phyloP scores from a whole-genome alignment of 2,329 filamentous ascomycete genomes.

The Fusarium poae region DNA sequence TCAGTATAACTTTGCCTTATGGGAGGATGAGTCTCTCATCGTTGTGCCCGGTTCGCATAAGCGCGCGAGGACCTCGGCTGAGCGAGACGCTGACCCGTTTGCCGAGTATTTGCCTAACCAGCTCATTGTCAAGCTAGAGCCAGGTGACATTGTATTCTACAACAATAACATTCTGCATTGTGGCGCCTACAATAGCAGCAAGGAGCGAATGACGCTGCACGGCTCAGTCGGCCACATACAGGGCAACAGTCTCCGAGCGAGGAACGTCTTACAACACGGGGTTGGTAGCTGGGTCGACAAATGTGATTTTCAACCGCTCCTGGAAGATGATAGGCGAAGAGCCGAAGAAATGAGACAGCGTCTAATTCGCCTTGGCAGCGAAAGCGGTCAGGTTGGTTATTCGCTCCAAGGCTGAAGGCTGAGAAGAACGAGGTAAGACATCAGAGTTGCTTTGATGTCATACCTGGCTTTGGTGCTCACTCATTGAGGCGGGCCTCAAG shows the following conservation, averaged over 20 bases:
- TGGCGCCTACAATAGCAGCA: constrained; percentile 71
- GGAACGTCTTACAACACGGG: constrained; percentile 82
- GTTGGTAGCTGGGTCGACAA: constrained; percentile 74
- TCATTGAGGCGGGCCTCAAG: constrained; percentile 4
- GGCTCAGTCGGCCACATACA: constrained; percentile 75
- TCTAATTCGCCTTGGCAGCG: constrained; percentile 71
- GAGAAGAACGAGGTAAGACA: constrained; percentile 14
- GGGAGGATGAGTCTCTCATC: constrained; percentile 78
- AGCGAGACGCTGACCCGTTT: constrained; percentile 76
- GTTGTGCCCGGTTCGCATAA: constrained; percentile 83
- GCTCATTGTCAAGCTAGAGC: constrained; percentile 72
- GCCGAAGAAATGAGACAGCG: constrained; percentile 74
- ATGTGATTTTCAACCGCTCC: constrained; percentile 67
- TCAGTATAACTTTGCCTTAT: constrained; percentile 89
- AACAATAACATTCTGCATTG: constrained; percentile 89
- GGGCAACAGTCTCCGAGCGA: constrained; percentile 69
- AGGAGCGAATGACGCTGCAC: constrained; percentile 78
- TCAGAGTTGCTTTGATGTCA: constrained; percentile 29
- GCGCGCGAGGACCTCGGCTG: constrained; percentile 76
- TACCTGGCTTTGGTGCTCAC: constrained; percentile 6
- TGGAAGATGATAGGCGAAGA: constrained; percentile 58
- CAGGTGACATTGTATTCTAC: constrained; percentile 88
- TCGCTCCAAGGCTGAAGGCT: constrained; percentile 66
- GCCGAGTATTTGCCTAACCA: constrained; percentile 72
- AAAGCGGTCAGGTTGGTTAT: constrained; percentile 73